These are phyloP conservation scores for Calonectria pseudoturangicola DNA, from an alignment of 2,329 filamentous ascomycete species.

Conservation along the genomic window DNA sequence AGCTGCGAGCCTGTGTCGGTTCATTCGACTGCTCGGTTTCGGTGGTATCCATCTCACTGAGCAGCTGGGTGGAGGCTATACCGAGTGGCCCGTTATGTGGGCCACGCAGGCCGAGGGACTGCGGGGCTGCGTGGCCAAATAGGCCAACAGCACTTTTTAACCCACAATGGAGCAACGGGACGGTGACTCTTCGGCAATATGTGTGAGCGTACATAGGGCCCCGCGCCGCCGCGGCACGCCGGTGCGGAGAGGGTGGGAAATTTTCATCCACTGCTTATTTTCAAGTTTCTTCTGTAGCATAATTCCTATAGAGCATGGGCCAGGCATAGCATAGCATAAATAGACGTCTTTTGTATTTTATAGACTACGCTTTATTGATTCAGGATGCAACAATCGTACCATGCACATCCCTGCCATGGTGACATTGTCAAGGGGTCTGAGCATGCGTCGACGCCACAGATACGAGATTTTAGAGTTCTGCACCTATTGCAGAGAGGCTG, in stretches of 20 bases:
- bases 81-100: conserved; percentile 41
- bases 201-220: conserved; percentile 1
- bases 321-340: conserved; percentile 9
- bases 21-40: conserved; percentile 32
- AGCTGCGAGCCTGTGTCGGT: conserved; percentile 29
- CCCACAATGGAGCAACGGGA: background rate
- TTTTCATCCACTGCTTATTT: conserved; percentile 24
- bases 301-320: conserved; percentile 22
- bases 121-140: background rate
- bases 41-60: conserved; percentile 46
- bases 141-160: background rate
- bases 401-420: background rate
- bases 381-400: conserved; percentile 9
- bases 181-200: conserved; percentile 1
- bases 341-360: conserved; percentile 9
- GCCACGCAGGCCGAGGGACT: conserved; percentile 25
- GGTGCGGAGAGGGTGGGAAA: background rate
- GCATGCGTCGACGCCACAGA: conserved; percentile 20
- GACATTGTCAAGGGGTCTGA: conserved; percentile 11
- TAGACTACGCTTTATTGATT: background rate
- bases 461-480: conserved; percentile 20
- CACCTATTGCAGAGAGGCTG: conserved; percentile 4
- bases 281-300: conserved; percentile 15
- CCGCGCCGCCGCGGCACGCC: background rate
- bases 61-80: conserved; percentile 43